These are phyloP conservation scores for Coemansia sp. DNA, from an alignment of 192 early-diverging fungal species.

Conservation along the genomic window DNA sequence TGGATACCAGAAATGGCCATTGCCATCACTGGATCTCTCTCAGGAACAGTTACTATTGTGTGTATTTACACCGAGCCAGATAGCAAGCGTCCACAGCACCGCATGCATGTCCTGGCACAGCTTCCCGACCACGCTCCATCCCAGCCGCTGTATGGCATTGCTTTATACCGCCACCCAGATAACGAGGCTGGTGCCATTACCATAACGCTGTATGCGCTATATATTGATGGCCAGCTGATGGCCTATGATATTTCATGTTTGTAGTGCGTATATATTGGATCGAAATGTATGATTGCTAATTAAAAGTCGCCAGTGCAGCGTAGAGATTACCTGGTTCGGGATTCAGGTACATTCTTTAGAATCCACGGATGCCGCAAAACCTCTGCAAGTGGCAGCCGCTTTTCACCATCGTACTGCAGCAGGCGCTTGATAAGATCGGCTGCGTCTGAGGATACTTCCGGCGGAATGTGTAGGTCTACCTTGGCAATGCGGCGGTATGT, in stretches of 20 bases:
- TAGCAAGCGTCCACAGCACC: background rate
- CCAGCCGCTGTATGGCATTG: slow-evolving; percentile 33
- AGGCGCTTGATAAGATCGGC: slow-evolving; percentile 80
- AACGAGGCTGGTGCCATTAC: slow-evolving; percentile 4
- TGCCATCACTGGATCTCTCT: slow-evolving; percentile 25
- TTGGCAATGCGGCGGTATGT: slow-evolving; percentile 82
- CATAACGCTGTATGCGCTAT: slow-evolving; percentile 21
- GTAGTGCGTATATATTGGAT: background rate
- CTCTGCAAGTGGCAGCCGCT: slow-evolving; percentile 68
- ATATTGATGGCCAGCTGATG: slow-evolving; percentile 21
- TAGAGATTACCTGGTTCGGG: background rate
- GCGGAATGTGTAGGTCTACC: slow-evolving; percentile 81
- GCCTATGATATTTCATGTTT: slow-evolving; percentile 24
- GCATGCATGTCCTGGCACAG: slow-evolving; percentile 17
- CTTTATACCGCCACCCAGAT: slow-evolving; percentile 25
- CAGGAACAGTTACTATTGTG: slow-evolving; percentile 27
- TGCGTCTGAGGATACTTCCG: slow-evolving; percentile 73
- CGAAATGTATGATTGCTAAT: too few species aligned
- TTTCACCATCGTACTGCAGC: slow-evolving; percentile 65
- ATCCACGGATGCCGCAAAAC: slow-evolving; percentile 82
- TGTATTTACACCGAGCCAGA: background rate
- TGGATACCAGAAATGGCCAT: slow-evolving; percentile 44
- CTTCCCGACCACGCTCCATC: slow-evolving; percentile 13
- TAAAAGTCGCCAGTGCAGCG: too few species aligned
- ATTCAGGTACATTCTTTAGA: slow-evolving; percentile 30